Conservation (phyloP, 495 filamentous ascomycete species). For the Neurospora sp. region DNA sequence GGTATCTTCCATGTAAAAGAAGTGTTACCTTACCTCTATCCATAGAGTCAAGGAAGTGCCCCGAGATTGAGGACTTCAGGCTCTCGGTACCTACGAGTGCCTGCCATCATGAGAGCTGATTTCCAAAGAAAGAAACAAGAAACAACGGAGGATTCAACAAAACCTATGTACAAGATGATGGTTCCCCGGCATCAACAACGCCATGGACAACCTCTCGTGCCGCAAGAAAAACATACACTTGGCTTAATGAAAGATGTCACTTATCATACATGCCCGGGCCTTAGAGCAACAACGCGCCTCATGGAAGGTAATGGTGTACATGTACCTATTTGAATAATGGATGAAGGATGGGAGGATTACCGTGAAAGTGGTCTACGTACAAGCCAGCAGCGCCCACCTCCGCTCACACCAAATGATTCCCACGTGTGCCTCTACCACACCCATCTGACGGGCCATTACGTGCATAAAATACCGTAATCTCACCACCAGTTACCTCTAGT, state of each 20-base stretch:
- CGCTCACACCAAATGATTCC: neutral
- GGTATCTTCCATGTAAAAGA: neutral
- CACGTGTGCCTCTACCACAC: neutral
- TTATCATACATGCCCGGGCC: no score
- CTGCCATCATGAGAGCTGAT: no score
- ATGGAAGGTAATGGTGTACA: no score
- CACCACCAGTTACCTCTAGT: neutral
- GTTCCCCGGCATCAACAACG: neutral
- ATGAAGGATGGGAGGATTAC: neutral
- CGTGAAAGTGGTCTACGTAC: neutral
- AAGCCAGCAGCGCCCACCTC: neutral
- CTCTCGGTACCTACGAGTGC: neutral
- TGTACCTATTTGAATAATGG: neutral
- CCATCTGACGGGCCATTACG: neutral
- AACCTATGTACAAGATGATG: neutral
- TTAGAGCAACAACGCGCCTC: no score
- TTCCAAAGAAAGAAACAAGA: neutral
- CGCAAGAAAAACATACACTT: no score
- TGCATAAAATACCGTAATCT: neutral
- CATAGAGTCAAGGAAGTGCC: neutral
- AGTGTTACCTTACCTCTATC: neutral
- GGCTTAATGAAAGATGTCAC: no score
- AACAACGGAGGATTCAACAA: neutral
- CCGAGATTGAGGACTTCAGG: neutral
- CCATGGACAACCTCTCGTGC: no score